Base-by-base conservation (phyloP, 2,329 filamentous ascomycete genomes). In the Phaeomoniella chlamydospora region DNA sequence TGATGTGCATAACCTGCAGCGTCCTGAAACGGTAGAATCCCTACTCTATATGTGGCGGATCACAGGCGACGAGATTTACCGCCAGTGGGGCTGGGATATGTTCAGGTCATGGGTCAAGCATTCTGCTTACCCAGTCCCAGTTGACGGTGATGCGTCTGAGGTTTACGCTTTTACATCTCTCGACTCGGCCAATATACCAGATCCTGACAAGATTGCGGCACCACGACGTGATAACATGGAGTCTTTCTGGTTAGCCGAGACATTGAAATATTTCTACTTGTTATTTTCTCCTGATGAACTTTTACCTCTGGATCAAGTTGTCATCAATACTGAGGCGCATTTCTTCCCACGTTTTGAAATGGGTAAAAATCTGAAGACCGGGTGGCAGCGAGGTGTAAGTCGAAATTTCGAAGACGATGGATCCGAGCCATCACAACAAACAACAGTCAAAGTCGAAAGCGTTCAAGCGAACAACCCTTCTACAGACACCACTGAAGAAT, bases 1-100 rank as follows among this genome's bases (percentile, higher is more conserved):
- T n/a, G 90, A 98, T 55, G 64, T 70, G 36, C 90, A 96, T 61
- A 98, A 98, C 53, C 68, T 98, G 19, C 90, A 96, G 59, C 74
- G 90, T 18, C 90, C 90, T 0, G 90, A 98, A 64, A 94, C 90
- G 0, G 78, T 94, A n/a, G 90, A 98, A 62, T 87, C 78, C 40
- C 64, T 98, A 41, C 87, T 98, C 51, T 94, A 96, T 63, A 93
- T 98, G 86, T 98, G 88, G 81, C 79, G 90, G 43, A 93, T 98
- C 56, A 98, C 90, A 1, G 84, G 82, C 16, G 87, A 98, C 42
- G 66, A 73, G 29, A 79, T 76, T 45, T 98, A 98, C 58, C 74
- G 90, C 16, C 77, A 94, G 49, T 96, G 88, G 88, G 90, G 90
- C 11, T 98, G 90, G 90, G 80, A 94, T 48, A 96, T 98, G 78